A percentile compares a stretch with the other conserved stretches of the same genome.
These are phyloP conservation scores for Hymenoscyphus linearis DNA, from an alignment of 2,329 filamentous ascomycete genomes.

Conservation along the genomic window DNA sequence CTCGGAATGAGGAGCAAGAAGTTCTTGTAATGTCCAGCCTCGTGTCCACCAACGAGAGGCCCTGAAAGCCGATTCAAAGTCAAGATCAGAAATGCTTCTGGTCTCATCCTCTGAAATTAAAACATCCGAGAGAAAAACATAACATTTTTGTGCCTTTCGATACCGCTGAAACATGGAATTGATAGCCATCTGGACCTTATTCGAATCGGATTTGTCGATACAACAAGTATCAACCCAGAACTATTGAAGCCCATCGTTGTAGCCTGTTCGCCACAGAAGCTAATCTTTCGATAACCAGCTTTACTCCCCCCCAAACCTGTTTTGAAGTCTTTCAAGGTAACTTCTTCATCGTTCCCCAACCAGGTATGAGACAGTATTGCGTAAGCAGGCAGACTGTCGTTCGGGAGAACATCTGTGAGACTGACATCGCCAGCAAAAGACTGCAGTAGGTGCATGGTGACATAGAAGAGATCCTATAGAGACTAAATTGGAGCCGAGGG, in stretches of 20 bases:
- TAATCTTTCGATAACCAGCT: neutral
- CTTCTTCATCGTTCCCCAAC: neutral
- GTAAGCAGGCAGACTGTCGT: neutral
- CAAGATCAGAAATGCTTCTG: neutral
- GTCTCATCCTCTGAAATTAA: neutral
- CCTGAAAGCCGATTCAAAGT: neutral
- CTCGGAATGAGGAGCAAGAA: neutral
- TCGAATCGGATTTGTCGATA: neutral
- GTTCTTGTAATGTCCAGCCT: slow-evolving; percentile 1
- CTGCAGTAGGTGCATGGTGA: neutral
- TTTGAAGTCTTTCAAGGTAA: neutral
- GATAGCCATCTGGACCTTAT: neutral
- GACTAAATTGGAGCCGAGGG: neutral
- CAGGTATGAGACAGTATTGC: neutral
- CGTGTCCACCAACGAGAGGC: neutral
- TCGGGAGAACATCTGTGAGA: neutral
- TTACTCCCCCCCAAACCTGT: neutral
- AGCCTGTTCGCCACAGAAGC: neutral
- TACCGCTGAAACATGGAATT: neutral
- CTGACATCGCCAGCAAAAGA: neutral
- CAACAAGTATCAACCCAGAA: neutral
- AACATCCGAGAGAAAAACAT: neutral
- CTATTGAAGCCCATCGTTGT: neutral
- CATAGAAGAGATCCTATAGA: neutral
- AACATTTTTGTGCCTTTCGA: neutral